Conservation (phyloP, 805 yeast genomes). For the Starmerella powellii region DNA sequence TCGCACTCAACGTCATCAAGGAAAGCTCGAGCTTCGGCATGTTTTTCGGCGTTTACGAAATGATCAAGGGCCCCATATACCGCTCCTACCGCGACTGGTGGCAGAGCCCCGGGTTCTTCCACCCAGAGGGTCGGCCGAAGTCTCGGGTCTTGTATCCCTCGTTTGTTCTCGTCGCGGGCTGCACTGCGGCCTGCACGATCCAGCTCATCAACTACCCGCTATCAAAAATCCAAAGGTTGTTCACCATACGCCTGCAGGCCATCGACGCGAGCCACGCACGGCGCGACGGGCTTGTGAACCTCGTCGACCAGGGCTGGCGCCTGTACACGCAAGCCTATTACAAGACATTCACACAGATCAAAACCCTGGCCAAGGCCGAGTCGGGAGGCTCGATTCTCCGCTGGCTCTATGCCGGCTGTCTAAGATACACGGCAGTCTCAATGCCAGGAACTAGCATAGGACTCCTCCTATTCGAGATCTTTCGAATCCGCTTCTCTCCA, state of each 20-base stretch:
- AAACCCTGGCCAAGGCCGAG: conserved; percentile 39
- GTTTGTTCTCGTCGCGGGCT: conserved; percentile 72
- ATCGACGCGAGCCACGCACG: conserved; percentile 43
- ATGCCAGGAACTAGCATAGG: conserved; percentile 88
- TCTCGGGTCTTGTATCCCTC: conserved; percentile 47
- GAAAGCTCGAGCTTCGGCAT: conserved; percentile 74
- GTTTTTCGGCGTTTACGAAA: conserved; percentile 71
- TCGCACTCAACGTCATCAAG: conserved; percentile 60
- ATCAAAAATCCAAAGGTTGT: conserved; percentile 64
- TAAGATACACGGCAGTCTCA: conserved; percentile 55
- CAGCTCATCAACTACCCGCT: conserved; percentile 77
- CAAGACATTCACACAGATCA: conserved; percentile 56
- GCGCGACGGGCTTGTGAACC: conserved; percentile 7
- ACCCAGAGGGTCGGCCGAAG: conserved; percentile 24
- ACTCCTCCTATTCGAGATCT: conserved; percentile 67
- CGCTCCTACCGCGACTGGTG: conserved; percentile 25
- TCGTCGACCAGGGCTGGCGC: conserved; percentile 23
- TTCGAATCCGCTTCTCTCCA: conserved; percentile 34
- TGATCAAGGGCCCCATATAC: conserved; percentile 45
- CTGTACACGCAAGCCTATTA: conserved; percentile 64
- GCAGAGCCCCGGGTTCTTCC: conserved; percentile 23
- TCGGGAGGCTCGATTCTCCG: conserved; percentile 46
- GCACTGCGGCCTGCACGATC: conserved; percentile 67
- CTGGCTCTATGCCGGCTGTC: conserved; percentile 71
- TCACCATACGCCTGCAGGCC: conserved; percentile 67